Evolutionary conservation across 1,284 basidiomycete species (phyloP).

Genomic region (Rhodotorula sp.): DNA sequence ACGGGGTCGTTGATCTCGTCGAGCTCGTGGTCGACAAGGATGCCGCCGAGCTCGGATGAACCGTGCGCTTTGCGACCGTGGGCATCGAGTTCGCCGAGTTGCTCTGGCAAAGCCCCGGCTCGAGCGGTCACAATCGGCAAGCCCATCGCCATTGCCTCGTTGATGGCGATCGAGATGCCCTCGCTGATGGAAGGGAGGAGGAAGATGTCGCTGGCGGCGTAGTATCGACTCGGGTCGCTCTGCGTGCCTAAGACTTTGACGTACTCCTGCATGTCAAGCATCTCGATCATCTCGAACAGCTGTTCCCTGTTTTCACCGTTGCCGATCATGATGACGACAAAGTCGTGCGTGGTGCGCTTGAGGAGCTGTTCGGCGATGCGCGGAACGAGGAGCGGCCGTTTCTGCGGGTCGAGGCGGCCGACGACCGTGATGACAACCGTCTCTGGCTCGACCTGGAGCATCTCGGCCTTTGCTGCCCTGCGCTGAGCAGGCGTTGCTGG

Average conservation of each 20-base stretch:
- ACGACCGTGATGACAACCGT: constrained; percentile 36
- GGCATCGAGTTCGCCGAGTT: constrained; percentile 27
- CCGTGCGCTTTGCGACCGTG: constrained; percentile 1
- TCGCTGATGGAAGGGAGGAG: constrained; percentile 37
- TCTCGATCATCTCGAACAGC: constrained; percentile 4
- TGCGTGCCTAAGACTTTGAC: constrained; percentile 24
- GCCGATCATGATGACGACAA: constrained; percentile 39
- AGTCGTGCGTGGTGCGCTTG: constrained; percentile 22
- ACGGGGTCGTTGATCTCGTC: constrained; percentile 14
- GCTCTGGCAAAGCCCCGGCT: constrained; percentile 36
- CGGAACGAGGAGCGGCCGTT: constrained; percentile 34
- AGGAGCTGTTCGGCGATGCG: constrained; percentile 28
- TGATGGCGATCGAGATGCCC: constrained; percentile 40
- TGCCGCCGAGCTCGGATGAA: constrained; percentile 19
- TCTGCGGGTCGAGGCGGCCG: constrained; percentile 40
- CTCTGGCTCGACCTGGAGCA: constrained; percentile 26
- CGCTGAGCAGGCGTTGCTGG: constrained; percentile 11
- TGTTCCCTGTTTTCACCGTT: constrained; percentile 22
- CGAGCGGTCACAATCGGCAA: constrained; percentile 37
- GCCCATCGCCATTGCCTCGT: constrained; percentile 42
- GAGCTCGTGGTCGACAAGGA: constrained; percentile 34
- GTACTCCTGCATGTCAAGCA: constrained; percentile 16
- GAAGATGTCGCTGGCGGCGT: constrained; percentile 35
- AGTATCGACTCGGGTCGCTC: constrained; percentile 21
- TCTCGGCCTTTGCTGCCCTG: constrained; percentile 11